These are phyloP conservation scores for Viola pubescens DNA, from an alignment of 441 rosid genomes.

Conservation along the genomic window DNA sequence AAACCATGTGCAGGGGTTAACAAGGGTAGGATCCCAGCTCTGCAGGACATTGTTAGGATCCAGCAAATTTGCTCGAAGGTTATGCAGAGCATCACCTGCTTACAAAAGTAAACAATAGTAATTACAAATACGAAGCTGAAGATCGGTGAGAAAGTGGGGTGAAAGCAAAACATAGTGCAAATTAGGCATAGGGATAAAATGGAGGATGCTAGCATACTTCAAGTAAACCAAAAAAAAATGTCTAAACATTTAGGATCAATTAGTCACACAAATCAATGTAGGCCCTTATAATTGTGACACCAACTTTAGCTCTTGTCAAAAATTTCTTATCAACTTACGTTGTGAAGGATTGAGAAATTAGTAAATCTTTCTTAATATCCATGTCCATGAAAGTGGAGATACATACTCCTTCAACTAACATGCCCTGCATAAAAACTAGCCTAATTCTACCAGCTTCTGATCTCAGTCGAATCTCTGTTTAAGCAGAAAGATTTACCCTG, in stretches of 20 bases:
- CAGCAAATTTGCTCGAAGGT: constrained; percentile 45
- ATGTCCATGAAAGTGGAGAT: too few species aligned
- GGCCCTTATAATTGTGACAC: background rate
- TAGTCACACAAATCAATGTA: background rate
- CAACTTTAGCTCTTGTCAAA: too few species aligned
- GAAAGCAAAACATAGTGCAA: background rate
- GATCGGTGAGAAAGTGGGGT: background rate
- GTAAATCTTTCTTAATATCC: too few species aligned
- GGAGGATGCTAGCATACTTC: background rate
- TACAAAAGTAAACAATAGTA: constrained; percentile 12
- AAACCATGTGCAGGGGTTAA: constrained; percentile 97
- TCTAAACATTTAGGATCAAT: background rate
- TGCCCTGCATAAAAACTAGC: too few species aligned
- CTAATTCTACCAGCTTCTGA: too few species aligned
- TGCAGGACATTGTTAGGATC: constrained; percentile 93
- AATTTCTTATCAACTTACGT: too few species aligned
- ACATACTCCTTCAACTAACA: too few species aligned
- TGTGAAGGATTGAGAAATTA: too few species aligned
- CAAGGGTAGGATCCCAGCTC: constrained; percentile 99
- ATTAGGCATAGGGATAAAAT: background rate
- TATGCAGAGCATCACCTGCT: constrained; percentile 91
- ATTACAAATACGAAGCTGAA: background rate
- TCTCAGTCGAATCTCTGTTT: background rate
- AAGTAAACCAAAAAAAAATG: background rate
- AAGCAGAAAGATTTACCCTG: background rate